These are phyloP conservation scores for Elaphomyces granulatus DNA, from an alignment of 495 filamentous ascomycete species.

Conservation along the genomic window DNA sequence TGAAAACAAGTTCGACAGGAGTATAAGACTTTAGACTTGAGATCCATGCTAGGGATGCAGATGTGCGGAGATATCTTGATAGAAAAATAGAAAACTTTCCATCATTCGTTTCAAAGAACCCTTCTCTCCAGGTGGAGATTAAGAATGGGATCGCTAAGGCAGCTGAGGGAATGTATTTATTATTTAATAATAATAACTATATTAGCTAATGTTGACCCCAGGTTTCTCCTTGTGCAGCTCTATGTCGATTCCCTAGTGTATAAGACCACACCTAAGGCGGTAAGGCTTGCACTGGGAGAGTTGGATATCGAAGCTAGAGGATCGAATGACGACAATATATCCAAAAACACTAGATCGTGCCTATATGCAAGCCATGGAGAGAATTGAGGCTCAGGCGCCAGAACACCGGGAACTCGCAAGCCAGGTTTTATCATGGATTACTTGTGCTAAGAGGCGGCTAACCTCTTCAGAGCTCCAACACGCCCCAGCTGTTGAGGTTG, in stretches of 20 bases:
- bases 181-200: not conserved
- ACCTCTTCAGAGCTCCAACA: constrained; percentile 1
- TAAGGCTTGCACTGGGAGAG: constrained; percentile 8
- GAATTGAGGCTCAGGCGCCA: constrained; percentile 2
- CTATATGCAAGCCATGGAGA: constrained; percentile 28
- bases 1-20: constrained; percentile 4
- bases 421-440: constrained; percentile 5
- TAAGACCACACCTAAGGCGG: not conserved
- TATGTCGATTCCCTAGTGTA: constrained; percentile 4
- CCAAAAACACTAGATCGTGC: constrained; percentile 8
- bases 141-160: constrained; percentile 13
- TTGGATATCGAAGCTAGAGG: constrained; percentile 18
- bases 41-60: constrained; percentile 15
- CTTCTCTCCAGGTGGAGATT: constrained; percentile 18
- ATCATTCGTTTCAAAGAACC: constrained; percentile 6
- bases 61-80: constrained; percentile 18
- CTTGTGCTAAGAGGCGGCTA: not conserved
- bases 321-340: constrained; percentile 6
- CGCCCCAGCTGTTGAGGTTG: constrained; percentile 6
- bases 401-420: constrained; percentile 2
- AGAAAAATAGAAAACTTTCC: constrained; percentile 10
- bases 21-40: constrained; percentile 4
- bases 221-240: constrained; percentile 8
- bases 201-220: not conserved
- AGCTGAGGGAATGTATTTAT: constrained; percentile 28